These are phyloP conservation scores for Trichomonas tenax DNA, from an alignment of 208 protist species.

Conservation along the genomic window DNA sequence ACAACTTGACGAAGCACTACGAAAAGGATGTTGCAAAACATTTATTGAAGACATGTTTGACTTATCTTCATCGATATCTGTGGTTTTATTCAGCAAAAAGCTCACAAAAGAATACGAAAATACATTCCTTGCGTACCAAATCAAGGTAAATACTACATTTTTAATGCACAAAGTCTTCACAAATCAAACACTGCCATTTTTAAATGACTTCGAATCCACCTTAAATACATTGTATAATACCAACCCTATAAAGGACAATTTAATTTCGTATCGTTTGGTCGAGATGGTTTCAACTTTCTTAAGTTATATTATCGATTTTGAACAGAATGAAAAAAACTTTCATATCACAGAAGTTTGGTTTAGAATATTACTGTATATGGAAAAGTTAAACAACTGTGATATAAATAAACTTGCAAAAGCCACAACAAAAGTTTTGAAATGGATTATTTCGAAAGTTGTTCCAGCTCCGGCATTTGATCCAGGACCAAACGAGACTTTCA, in stretches of 20 bases:
- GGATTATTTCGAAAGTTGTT: neutral
- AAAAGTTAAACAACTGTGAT: neutral
- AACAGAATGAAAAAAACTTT: neutral
- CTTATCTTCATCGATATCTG: neutral
- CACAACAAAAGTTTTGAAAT: neutral
- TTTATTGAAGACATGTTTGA: neutral
- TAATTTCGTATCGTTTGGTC: neutral
- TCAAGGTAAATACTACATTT: neutral
- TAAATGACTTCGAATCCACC: neutral
- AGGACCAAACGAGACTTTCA: neutral
- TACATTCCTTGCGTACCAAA: neutral
- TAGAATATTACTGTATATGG: neutral
- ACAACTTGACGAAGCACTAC: neutral
- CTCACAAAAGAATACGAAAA: neutral
- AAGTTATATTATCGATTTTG: neutral
- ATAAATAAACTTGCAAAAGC: neutral
- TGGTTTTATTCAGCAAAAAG: neutral
- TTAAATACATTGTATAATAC: neutral
- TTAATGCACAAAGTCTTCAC: neutral
- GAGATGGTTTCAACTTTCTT: neutral
- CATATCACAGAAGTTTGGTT: neutral
- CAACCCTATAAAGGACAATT: neutral
- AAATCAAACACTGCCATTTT: neutral
- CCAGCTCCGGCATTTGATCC: neutral
- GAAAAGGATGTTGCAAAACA: neutral